These are phyloP conservation scores for Ophiostoma populinum DNA, from an alignment of 2,329 filamentous ascomycete genomes.

Conservation along the genomic window DNA sequence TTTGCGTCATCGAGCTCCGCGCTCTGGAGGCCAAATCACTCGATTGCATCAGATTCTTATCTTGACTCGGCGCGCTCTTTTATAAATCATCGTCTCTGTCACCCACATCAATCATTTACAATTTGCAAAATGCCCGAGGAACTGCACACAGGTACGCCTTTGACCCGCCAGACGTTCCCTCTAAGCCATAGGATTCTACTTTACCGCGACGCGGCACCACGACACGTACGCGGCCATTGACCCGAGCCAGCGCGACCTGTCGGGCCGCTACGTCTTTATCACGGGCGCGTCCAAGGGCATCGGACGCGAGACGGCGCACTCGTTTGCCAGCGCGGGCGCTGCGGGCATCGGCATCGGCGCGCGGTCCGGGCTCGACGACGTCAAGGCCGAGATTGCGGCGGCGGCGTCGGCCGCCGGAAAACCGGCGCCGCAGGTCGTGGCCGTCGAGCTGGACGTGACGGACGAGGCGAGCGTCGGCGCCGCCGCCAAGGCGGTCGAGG, in stretches of 20 bases:
- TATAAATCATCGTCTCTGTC: no score
- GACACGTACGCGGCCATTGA: conserved; percentile 18
- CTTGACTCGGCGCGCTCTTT: no score
- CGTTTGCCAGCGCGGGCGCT: conserved; percentile 31
- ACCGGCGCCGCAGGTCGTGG: conserved; percentile 15
- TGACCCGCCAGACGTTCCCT: no score
- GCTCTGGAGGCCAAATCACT: no score
- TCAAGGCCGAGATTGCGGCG: conserved; percentile 21
- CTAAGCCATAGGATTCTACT: conserved; percentile 4
- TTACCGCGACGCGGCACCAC: conserved; percentile 11
- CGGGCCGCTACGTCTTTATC: conserved; percentile 14
- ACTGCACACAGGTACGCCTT: conserved; percentile 1
- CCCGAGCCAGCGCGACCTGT: conserved; percentile 11
- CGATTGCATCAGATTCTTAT: no score
- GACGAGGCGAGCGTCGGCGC: conserved; percentile 18
- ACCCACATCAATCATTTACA: no score
- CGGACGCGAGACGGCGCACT: conserved; percentile 16
- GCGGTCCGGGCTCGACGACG: conserved; percentile 26
- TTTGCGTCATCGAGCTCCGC: no score
- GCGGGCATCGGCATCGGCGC: conserved; percentile 31
- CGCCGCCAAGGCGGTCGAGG: conserved; percentile 17
- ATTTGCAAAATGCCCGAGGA: neutral
- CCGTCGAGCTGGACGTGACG: conserved; percentile 19
- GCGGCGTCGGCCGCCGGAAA: conserved; percentile 16
- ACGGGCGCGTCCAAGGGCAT: conserved; percentile 15